Conservation (phyloP, 805 yeast genomes). For the Candida insectorum region DNA sequence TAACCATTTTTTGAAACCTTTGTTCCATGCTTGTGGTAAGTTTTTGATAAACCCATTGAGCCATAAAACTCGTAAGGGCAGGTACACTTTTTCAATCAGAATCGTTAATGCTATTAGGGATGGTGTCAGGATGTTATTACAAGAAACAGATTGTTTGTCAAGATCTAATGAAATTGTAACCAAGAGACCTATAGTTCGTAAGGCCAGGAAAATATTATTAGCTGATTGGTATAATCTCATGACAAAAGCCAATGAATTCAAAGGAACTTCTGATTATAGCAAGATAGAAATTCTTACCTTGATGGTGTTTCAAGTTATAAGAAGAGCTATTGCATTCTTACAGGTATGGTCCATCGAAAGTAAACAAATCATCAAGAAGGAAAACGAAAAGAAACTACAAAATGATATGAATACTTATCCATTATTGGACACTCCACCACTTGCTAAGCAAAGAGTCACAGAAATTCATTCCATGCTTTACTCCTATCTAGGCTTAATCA, state of each 20-base stretch:
- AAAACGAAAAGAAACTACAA: slow-evolving; percentile 30
- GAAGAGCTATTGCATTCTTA: slow-evolving; percentile 61
- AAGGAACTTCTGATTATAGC: slow-evolving; percentile 55
- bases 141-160: slow-evolving; percentile 70
- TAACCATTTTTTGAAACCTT: slow-evolving; percentile 49
- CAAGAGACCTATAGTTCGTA: slow-evolving; percentile 56
- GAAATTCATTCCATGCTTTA: slow-evolving; percentile 61
- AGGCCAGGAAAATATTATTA: slow-evolving; percentile 61
- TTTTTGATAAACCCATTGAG: slow-evolving; percentile 64
- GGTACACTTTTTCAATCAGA: slow-evolving; percentile 52
- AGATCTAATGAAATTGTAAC: slow-evolving; percentile 69
- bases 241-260: slow-evolving; percentile 72
- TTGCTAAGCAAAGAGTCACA: slow-evolving; percentile 57
- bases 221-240: slow-evolving; percentile 81
- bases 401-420: slow-evolving; percentile 42
- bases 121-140: slow-evolving; percentile 64
- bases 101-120: slow-evolving; percentile 66
- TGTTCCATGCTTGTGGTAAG: slow-evolving; percentile 62
- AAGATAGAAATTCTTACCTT: slow-evolving; percentile 62
- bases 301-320: slow-evolving; percentile 63
- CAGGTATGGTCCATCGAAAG: slow-evolving; percentile 72
- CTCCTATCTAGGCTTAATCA: slow-evolving; percentile 60
- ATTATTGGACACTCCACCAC: slow-evolving; percentile 52
- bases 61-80: slow-evolving; percentile 34
- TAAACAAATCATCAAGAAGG: slow-evolving; percentile 39